phyloP scores from a whole-genome alignment of 306 rosid genomes.

The Nissolia schottii region DNA sequence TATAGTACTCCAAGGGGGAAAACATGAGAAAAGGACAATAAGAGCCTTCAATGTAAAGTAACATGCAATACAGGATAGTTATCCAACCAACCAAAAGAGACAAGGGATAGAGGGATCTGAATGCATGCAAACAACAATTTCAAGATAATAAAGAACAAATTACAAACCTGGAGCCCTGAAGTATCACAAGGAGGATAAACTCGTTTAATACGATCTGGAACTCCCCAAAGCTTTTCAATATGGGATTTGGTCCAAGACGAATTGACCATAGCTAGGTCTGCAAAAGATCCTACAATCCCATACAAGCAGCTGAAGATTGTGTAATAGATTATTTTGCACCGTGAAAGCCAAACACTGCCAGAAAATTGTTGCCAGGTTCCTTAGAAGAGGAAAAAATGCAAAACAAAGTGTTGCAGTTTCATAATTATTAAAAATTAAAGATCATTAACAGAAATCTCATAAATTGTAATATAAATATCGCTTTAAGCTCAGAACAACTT shows the following conservation, averaged over 20 bases:
- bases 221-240: constrained; percentile 76
- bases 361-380: constrained; percentile 23
- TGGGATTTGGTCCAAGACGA: constrained; percentile 95
- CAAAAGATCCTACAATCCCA: constrained; percentile 73
- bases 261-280: constrained; percentile 96
- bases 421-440: neutral
- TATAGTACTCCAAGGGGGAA: neutral
- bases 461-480: neutral
- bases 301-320: constrained; percentile 74
- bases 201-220: constrained; percentile 63
- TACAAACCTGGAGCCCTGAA: constrained; percentile 80
- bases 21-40: neutral
- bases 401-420: constrained; percentile 17
- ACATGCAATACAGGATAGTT: no score
- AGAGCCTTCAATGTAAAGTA: neutral
- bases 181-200: constrained; percentile 98
- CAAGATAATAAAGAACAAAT: constrained; percentile 15
- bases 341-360: constrained; percentile 79
- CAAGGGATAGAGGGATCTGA: neutral
- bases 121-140: neutral
- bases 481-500: constrained; percentile 1
- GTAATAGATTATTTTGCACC: constrained; percentile 72
- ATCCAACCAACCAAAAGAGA: neutral
- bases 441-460: neutral
- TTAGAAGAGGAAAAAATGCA: neutral